phyloP scores from a whole-genome alignment of 495 filamentous ascomycete species.

The Lophiostoma macrostomum region DNA sequence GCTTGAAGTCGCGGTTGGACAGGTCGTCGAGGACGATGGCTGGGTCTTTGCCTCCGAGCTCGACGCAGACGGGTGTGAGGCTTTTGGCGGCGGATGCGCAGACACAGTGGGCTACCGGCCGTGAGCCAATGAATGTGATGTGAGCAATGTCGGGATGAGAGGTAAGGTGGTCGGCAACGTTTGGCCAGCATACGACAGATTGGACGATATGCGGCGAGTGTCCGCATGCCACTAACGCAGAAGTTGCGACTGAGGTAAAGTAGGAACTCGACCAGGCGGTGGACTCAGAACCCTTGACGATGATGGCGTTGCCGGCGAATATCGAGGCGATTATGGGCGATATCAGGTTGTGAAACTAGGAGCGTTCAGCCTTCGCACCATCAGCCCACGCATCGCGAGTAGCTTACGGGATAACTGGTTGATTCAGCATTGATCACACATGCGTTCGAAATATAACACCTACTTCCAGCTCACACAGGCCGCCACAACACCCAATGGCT shows the following conservation, averaged over 20 bases:
- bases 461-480: slow-evolving; percentile 97
- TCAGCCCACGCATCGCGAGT: neutral
- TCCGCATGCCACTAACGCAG: slow-evolving; percentile 77
- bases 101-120: slow-evolving; percentile 82
- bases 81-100: slow-evolving; percentile 78
- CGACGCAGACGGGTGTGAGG: slow-evolving; percentile 79
- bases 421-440: slow-evolving; percentile 6
- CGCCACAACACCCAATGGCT: slow-evolving; percentile 88
- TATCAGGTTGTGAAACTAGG: slow-evolving; percentile 86
- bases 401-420: slow-evolving; percentile 44
- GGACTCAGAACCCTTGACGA: slow-evolving; percentile 90
- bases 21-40: slow-evolving; percentile 85
- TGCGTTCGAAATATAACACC: too few species aligned
- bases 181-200: slow-evolving; percentile 80
- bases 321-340: slow-evolving; percentile 85
- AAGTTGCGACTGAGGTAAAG: slow-evolving; percentile 72
- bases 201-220: slow-evolving; percentile 83
- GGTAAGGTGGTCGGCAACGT: slow-evolving; percentile 76
- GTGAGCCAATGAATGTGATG: slow-evolving; percentile 96
- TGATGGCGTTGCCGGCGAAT: slow-evolving; percentile 87
- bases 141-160: slow-evolving; percentile 81
- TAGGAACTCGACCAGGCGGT: slow-evolving; percentile 86
- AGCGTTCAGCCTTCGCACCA: neutral
- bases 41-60: slow-evolving; percentile 95
- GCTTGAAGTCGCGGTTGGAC: slow-evolving; percentile 55